Evolutionary conservation across 2,329 filamentous ascomycete species (phyloP).

Genomic region (Fusarium anthophilum): DNA sequence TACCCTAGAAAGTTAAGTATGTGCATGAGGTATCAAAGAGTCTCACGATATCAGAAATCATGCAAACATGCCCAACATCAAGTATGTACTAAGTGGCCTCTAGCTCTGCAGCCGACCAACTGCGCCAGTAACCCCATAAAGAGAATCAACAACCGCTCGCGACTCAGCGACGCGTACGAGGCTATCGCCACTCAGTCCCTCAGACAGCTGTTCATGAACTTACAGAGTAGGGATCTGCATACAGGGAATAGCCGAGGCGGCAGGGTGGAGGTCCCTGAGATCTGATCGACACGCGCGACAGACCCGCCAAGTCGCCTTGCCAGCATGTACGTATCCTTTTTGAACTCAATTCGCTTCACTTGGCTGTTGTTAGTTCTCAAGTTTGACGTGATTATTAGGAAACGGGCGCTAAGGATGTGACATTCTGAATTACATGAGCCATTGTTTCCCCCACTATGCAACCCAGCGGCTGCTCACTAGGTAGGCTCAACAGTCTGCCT

Average conservation of each 20-base stretch:
- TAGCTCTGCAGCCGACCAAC: background rate
- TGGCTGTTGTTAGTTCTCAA: background rate
- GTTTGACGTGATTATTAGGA: background rate
- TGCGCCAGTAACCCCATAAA: constrained; percentile 3
- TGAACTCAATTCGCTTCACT: constrained; percentile 39
- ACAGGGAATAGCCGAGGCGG: constrained; percentile 39
- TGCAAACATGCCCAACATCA: background rate
- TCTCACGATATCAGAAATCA: background rate
- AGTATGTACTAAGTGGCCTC: background rate
- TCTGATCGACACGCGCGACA: constrained; percentile 44
- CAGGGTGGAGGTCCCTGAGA: constrained; percentile 43
- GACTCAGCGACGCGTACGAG: constrained; percentile 25
- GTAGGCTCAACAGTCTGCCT: background rate
- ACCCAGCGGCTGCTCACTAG: background rate
- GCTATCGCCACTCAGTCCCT: constrained; percentile 36
- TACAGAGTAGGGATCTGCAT: constrained; percentile 33
- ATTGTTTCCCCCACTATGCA: background rate
- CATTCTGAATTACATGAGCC: background rate
- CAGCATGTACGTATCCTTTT: background rate
- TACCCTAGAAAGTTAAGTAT: background rate
- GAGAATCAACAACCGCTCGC: constrained; percentile 15
- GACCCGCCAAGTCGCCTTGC: constrained; percentile 28
- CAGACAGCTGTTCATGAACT: constrained; percentile 15
- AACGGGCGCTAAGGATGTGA: background rate
- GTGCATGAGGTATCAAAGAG: background rate